Base-by-base conservation (phyloP, 805 yeast genomes). In the Komagataella kurtzmanii region DNA sequence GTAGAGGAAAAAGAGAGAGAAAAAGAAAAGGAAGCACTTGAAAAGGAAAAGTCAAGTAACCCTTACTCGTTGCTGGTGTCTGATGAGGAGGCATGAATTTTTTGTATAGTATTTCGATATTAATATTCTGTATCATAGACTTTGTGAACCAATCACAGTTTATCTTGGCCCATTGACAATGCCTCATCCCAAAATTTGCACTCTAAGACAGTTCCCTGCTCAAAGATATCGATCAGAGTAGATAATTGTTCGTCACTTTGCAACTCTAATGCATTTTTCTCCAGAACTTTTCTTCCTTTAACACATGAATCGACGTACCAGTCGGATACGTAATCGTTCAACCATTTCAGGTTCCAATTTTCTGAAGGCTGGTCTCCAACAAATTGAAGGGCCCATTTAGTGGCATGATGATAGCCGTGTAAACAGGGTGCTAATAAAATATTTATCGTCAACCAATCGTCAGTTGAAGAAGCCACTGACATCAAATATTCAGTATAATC, bases 341-440 rank as follows among this genome's bases (percentile, higher is more conserved):
- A 60, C 95, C 95, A 86, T 8, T 72, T 64, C 12, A 30, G 6
- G 7, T 65, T 61, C 3, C 49, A 52, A 1, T 46, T 52, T 3
- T 59, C 51, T 6, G 67, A 61, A 3, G 70, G 61, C 4, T 69
- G 67, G 19, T 64, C 57, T 3, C 60, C 57, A 14, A 52, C 54
- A 17, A 46, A 51, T 7, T 51, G 17, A n/a, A 50, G 46, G 1
- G 71, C 76, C 56, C 54, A 66, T 2, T 54, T 46, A 0, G 79
- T 77, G 1, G 89, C 88, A 49, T 75, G 71, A 44, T 75, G 76
- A 61, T 84, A 84, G 1, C 95, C 95, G 61, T 81, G 75, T 49
- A 85, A 65, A 63, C 95, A 86, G 0, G 95, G 93, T 6, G 88
- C 76, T 51, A 85, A 64, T 0, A 91, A 85, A 7, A 82, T 75